phyloP scores from a whole-genome alignment of 2,329 filamentous ascomycete genomes.

The Talaromyces sp. region DNA sequence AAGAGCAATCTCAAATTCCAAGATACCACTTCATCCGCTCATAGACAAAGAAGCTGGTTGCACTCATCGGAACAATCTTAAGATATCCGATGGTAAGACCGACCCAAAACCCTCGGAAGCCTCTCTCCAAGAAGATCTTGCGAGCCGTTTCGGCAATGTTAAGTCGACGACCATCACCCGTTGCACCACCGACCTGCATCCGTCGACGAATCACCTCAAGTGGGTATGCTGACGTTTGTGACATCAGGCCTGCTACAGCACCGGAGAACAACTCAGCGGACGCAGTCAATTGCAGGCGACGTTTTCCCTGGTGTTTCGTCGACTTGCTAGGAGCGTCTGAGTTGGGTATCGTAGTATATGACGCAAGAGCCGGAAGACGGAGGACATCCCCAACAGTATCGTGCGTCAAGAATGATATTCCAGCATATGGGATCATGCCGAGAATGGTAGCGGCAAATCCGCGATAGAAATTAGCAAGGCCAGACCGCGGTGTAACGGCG shows the following conservation, averaged over 20 bases:
- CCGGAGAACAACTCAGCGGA: conserved; percentile 86
- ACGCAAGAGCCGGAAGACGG: conserved; percentile 64
- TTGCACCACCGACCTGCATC: conserved; percentile 95
- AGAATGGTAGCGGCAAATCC: conserved; percentile 87
- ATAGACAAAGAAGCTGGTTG: conserved; percentile 68
- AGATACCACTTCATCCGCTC: conserved; percentile 64
- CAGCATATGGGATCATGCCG: conserved; percentile 96
- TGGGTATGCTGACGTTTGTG: conserved; percentile 90
- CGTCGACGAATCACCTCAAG: conserved; percentile 86
- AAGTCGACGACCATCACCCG: conserved; percentile 81
- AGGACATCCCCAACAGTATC: conserved; percentile 85
- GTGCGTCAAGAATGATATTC: conserved; percentile 92
- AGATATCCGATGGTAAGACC: conserved; percentile 92
- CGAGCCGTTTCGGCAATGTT: conserved; percentile 74
- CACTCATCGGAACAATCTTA: conserved; percentile 88
- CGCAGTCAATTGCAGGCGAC: conserved; percentile 70
- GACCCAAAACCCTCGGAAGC: conserved; percentile 81
- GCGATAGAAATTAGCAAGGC: conserved; percentile 88
- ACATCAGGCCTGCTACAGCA: conserved; percentile 81
- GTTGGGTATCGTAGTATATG: conserved; percentile 72
- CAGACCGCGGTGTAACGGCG: conserved; percentile 60
- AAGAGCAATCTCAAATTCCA: conserved; percentile 51
- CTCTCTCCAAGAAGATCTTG: conserved; percentile 73
- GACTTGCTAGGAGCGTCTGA: conserved; percentile 43
- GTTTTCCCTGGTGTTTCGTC: conserved; percentile 47